A percentile compares a stretch with the other conserved stretches of the same genome.
These are phyloP conservation scores for Withania somnifera DNA, from an alignment of 305 asterid species.

Conservation along the genomic window DNA sequence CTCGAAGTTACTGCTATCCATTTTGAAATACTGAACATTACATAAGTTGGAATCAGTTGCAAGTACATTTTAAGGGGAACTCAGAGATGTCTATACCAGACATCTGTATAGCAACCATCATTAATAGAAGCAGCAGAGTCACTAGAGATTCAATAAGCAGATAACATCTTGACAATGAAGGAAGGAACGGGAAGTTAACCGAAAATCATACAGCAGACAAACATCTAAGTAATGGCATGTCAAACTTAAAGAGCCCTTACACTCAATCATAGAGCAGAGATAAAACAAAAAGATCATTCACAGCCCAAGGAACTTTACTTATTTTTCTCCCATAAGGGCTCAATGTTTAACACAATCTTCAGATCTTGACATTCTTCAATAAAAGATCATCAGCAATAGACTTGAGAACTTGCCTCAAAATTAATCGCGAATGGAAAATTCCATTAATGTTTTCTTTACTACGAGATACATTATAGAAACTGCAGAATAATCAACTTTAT, in stretches of 20 bases:
- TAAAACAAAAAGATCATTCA: not conserved
- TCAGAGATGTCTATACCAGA: not conserved
- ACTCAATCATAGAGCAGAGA: not conserved
- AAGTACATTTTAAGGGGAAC: not conserved
- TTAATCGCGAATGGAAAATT: not conserved
- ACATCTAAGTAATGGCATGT: not conserved
- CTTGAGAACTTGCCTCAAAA: not conserved
- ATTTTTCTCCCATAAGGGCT: not conserved
- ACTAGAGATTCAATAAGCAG: not conserved
- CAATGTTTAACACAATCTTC: not conserved
- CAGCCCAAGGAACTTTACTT: not conserved
- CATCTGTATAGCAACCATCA: not conserved
- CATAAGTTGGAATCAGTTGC: conserved; percentile 7
- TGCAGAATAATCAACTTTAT: not conserved
- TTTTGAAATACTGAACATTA: conserved; percentile 71
- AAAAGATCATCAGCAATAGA: not conserved
- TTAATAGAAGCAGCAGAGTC: not conserved
- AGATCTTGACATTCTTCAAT: not conserved
- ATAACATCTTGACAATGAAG: not conserved
- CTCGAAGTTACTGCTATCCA: conserved; percentile 67
- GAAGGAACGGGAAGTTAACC: not conserved
- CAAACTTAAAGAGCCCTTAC: not conserved
- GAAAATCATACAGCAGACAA: not conserved
- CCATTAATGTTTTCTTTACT: not conserved
- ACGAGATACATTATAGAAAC: not conserved